Evolutionary conservation across 768 basidiomycete genomes (phyloP).

Genomic region (Suillus plorans): DNA sequence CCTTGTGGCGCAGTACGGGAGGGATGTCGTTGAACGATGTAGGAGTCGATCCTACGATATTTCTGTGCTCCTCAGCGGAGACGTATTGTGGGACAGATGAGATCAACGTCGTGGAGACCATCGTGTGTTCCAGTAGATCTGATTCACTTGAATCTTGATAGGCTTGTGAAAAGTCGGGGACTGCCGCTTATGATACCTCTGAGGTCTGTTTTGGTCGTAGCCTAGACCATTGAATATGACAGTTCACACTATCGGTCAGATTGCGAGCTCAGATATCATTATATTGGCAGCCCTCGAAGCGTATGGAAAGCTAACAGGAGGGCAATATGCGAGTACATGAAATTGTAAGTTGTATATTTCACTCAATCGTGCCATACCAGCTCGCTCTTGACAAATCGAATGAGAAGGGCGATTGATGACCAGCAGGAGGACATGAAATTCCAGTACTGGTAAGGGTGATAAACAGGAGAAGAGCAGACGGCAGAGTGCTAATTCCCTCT

Average conservation of each 20-base stretch:
- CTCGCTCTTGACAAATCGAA: too few species aligned
- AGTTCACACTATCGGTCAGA: too few species aligned
- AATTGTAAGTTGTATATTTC: too few species aligned
- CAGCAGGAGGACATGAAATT: neutral
- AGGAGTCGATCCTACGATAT: conserved; percentile 70
- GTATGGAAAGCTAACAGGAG: too few species aligned
- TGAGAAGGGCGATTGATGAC: neutral
- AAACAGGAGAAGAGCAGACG: too few species aligned
- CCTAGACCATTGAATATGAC: neutral
- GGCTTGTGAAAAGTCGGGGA: neutral
- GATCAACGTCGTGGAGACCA: conserved; percentile 1
- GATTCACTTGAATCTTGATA: neutral
- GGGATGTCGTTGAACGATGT: conserved; percentile 83
- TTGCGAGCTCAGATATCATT: too few species aligned
- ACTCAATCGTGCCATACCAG: too few species aligned
- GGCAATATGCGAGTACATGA: too few species aligned
- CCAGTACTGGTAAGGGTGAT: neutral
- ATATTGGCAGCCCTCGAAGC: too few species aligned
- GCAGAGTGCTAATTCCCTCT: too few species aligned
- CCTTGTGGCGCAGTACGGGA: conserved; percentile 72
- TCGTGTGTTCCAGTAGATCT: neutral
- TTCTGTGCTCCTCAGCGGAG: conserved; percentile 1
- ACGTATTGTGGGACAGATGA: neutral
- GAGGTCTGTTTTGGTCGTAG: neutral
- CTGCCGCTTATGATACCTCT: neutral